phyloP scores from a whole-genome alignment of 2,329 filamentous ascomycete genomes.

The Xylariaceae sp. region DNA sequence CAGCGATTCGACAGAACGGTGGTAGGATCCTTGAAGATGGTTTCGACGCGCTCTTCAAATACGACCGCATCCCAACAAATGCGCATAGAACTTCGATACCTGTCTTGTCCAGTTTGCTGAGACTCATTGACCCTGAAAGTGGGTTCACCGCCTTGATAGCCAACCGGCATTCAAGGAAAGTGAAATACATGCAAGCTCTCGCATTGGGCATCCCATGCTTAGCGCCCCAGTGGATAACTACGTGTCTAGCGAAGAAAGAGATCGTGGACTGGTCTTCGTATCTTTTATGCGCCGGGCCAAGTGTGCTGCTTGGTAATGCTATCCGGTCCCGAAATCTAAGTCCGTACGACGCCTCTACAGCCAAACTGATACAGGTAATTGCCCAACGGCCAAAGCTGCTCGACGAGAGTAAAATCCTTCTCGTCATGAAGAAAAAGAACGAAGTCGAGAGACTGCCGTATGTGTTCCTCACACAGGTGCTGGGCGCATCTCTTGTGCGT shows the following conservation, averaged over 20 bases:
- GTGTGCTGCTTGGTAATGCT: slow-evolving; percentile 69
- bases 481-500: slow-evolving; percentile 68
- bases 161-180: slow-evolving; percentile 77
- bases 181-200: slow-evolving; percentile 92
- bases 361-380: slow-evolving; percentile 56
- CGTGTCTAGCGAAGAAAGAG: slow-evolving; percentile 59
- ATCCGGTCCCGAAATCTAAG: slow-evolving; percentile 68
- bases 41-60: slow-evolving; percentile 76
- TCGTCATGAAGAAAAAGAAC: slow-evolving; percentile 65
- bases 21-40: slow-evolving; percentile 68
- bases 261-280: slow-evolving; percentile 76
- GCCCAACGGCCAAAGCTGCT: slow-evolving; percentile 60
- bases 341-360: slow-evolving; percentile 55
- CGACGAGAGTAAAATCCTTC: slow-evolving; percentile 60
- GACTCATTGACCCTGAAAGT: slow-evolving; percentile 51
- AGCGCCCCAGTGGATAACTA: slow-evolving; percentile 73
- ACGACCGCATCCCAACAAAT: slow-evolving; percentile 30
- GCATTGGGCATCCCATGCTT: slow-evolving; percentile 86
- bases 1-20: slow-evolving; percentile 65
- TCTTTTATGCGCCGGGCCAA: slow-evolving; percentile 80
- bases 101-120: slow-evolving; percentile 36
- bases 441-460: slow-evolving; percentile 66
- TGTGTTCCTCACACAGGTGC: slow-evolving; percentile 72
- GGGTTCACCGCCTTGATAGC: slow-evolving; percentile 85
- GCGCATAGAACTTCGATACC: slow-evolving; percentile 20